These are phyloP conservation scores for Trichophyton simii DNA, from an alignment of 2,329 filamentous ascomycete species.

Conservation along the genomic window DNA sequence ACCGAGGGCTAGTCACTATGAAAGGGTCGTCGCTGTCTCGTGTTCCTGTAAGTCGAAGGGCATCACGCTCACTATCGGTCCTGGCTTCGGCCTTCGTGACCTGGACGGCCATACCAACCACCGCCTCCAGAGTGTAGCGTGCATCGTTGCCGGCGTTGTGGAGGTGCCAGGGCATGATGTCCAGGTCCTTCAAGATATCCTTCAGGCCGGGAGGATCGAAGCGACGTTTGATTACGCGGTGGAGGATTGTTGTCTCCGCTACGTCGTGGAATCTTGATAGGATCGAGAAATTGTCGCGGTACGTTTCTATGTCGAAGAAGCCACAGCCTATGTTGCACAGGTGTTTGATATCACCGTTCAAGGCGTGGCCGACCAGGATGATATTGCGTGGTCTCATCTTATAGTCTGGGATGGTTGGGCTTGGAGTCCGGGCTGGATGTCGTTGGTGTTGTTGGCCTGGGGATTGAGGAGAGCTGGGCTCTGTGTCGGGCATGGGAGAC, in stretches of 20 bases:
- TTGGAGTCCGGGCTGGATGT: no score
- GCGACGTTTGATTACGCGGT: constrained; percentile 48
- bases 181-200: constrained; percentile 51
- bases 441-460: no score
- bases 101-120: constrained; percentile 50
- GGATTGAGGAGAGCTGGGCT: no score
- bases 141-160: constrained; percentile 87
- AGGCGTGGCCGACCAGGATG: constrained; percentile 68
- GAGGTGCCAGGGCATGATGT: constrained; percentile 51
- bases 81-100: constrained; percentile 11
- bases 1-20: neutral
- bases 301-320: constrained; percentile 29
- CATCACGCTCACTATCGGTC: neutral
- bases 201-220: constrained; percentile 41
- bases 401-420: neutral
- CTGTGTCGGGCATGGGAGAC: no score
- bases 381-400: constrained; percentile 41
- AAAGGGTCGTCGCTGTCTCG: neutral
- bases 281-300: neutral
- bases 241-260: constrained; percentile 62
- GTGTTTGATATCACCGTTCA: constrained; percentile 54
- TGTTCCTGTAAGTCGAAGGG: no score
- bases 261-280: constrained; percentile 41
- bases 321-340: constrained; percentile 47
- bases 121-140: constrained; percentile 60